Base-by-base conservation (phyloP, 2,329 filamentous ascomycete species). In the Corniculantispora saksenae region DNA sequence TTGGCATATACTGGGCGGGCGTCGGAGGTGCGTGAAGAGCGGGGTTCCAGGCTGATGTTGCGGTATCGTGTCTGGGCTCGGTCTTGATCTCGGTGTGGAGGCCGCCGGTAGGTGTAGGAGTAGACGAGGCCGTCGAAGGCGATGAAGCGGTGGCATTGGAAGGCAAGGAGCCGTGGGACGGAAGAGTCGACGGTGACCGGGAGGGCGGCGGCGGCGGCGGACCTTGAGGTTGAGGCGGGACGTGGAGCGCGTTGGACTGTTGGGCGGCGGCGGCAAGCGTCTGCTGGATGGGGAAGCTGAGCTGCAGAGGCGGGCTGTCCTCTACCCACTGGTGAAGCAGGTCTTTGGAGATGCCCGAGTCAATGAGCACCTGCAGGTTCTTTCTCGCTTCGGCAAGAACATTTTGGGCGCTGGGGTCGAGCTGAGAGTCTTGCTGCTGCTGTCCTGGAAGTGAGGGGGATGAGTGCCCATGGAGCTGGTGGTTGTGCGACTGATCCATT, bases 321-420 rank as follows among this genome's bases (percentile, higher is more conserved):
- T 79, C 77, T 63, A 79, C 77, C 74, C 75, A 77, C 72, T 79
- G 77, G 65, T 79, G 77, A 32, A 79, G 75, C 48, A 78, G 70
- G 64, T 81, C 80, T 69, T 77, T 79, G 60, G 80, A 81, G 12
- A 82, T 70, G 53, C 80, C 80, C 19, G 79, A 80, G 66, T 81
- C 80, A 68, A 82, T 82, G 68, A 82, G 71, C 54, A 77, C 77
- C 72, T 82, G 79, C 8, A 82, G 75, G 65, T 81, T 81, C 70
- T 80, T 79, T 54, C 80, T 74, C 53, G 80, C 80, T 71, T 82
- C 80, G 23, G 76, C 78, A 63, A 82, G 75, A 61, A 81, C 77
- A 73, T 82, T 77, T 67, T 80, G 78, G 19, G 80, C 75, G 25
- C 76, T 77, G 48, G 78, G 70, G 48, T 78, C 76, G 65, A 69